Percentiles rank a stretch among this genome's conserved stretches.
Evolutionary conservation across 75 land plant genomes (phyloP).

Genomic region (Chamaecyparis obtusa): DNA sequence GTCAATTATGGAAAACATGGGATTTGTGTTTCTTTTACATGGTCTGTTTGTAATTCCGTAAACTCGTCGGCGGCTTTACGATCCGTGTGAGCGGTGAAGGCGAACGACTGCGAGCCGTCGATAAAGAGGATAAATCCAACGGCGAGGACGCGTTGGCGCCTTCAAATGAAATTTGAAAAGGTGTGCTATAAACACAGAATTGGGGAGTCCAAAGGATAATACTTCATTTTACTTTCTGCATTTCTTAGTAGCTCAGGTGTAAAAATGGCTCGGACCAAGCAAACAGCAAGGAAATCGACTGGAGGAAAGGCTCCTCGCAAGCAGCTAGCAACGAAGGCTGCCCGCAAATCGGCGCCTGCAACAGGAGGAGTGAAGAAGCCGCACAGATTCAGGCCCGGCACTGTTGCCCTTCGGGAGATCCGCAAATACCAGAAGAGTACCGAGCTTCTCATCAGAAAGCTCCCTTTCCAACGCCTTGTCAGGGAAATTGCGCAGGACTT

Average conservation of each 20-base stretch:
- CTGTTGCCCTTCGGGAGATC: too few relatives aligned
- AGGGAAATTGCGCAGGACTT: conserved; percentile 39
- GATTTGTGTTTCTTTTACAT: not conserved
- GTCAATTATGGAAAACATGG: too few relatives aligned
- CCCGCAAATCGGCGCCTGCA: conserved; percentile 26
- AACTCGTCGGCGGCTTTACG: not conserved
- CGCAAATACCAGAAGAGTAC: too few relatives aligned
- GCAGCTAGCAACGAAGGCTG: too few relatives aligned
- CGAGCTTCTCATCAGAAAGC: conserved; percentile 27
- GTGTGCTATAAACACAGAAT: not conserved
- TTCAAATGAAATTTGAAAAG: not conserved
- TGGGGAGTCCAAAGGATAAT: too few relatives aligned
- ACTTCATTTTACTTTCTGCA: too few relatives aligned
- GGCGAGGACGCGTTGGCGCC: not conserved
- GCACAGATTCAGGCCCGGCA: too few relatives aligned
- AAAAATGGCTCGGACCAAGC: not conserved
- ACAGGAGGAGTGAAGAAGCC: conserved; percentile 32
- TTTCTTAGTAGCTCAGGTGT: too few relatives aligned
- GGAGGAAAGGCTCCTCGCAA: not conserved
- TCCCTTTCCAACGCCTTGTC: conserved; percentile 35
- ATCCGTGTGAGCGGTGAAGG: not conserved
- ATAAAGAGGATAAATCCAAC: not conserved
- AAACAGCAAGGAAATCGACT: too few relatives aligned
- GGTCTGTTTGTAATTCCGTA: too few relatives aligned
- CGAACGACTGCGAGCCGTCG: not conserved